Base-by-base conservation (phyloP, 805 yeast species). In the Wickerhamomyces kurtzmanii region DNA sequence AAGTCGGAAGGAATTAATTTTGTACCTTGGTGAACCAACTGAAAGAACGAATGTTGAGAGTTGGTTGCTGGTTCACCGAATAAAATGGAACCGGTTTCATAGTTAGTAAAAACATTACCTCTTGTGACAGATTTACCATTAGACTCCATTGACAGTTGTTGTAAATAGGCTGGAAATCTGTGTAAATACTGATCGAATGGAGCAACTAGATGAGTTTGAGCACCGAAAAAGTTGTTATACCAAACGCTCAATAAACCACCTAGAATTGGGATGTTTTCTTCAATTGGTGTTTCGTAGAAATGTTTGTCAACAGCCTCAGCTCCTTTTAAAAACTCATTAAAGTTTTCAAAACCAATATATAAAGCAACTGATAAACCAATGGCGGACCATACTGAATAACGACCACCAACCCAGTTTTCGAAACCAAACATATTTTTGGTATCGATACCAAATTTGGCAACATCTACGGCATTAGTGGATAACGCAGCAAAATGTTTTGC, bases 331-430 rank as follows among this genome's bases (percentile, higher is more conserved):
- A 91, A 85, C 36, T 71, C 71, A 39, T 83, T 89, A 50, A 91
- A 91, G 72, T 86, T 83, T 40, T 91, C 97, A 58, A 55, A 91
- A 42, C 99, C 99, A 56, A 91, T 79, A 74, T 81, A 91, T 45
- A 91, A 63, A 47, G 94, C 94, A 39, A 91, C 89, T 17, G 96
- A 83, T 46, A 91, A 74, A 37, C 99, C 99, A 57, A 91, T 91
- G 39, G 98, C 93, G 23, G 95, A 83, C 99, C 99, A 91, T 37
- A 91, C 98, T n/a, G 98, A 91, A 77, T 91, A 91, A 62, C 99
- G 81, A 55, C 99, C 99, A 53, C 99, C 99, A 40, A 91, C 99
- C 98, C 98, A 91, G 64, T 66, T 79, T 59, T 87, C 96, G 51
- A 91, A 91, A 39, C 94, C 97, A 61, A 91, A 91, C 99, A 91